Percentiles rank a stretch among this genome's conserved stretches.
These are phyloP conservation scores for Corynespora cassiicola DNA, from an alignment of 2,329 filamentous ascomycete species.

Conservation along the genomic window DNA sequence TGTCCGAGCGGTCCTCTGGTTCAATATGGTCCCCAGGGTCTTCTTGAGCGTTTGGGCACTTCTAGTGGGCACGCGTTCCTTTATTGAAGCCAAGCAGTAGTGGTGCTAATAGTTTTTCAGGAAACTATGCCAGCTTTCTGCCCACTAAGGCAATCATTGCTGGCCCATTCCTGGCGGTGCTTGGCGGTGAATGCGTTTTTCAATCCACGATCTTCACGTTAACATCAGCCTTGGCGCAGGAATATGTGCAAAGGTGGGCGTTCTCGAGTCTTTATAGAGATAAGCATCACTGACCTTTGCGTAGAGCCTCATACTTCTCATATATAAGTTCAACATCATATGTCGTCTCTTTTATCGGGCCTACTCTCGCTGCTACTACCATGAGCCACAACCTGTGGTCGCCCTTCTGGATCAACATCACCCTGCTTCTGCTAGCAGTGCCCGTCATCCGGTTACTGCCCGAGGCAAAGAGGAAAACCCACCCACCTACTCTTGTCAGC, in stretches of 20 bases:
- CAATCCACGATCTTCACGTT: conserved; percentile 41
- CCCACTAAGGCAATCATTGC: conserved; percentile 39
- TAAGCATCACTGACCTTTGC: conserved; percentile 6
- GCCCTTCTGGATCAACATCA: conserved; percentile 43
- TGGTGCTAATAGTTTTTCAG: conserved; percentile 17
- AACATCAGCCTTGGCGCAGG: conserved; percentile 36
- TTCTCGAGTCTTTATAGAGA: not conserved
- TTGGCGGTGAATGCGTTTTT: conserved; percentile 46
- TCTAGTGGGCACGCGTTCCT: conserved; percentile 31
- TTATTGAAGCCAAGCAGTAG: not conserved
- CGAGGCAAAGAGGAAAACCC: conserved; percentile 6
- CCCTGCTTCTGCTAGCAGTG: conserved; percentile 32
- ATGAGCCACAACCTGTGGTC: conserved; percentile 45
- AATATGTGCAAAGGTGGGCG: conserved; percentile 39
- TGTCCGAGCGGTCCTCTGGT: conserved; percentile 34
- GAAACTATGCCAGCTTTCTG: conserved; percentile 29
- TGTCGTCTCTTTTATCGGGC: conserved; percentile 42
- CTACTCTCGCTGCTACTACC: conserved; percentile 39
- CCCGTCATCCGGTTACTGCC: conserved; percentile 31
- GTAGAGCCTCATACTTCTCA: conserved; percentile 43
- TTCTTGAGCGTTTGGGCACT: conserved; percentile 39
- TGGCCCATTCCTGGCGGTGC: conserved; percentile 34
- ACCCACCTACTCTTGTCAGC: no score
- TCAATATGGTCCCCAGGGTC: conserved; percentile 38
- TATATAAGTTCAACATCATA: conserved; percentile 43